phyloP scores from a whole-genome alignment of 2,329 filamentous ascomycete genomes.

The Aspergillus intermedius region DNA sequence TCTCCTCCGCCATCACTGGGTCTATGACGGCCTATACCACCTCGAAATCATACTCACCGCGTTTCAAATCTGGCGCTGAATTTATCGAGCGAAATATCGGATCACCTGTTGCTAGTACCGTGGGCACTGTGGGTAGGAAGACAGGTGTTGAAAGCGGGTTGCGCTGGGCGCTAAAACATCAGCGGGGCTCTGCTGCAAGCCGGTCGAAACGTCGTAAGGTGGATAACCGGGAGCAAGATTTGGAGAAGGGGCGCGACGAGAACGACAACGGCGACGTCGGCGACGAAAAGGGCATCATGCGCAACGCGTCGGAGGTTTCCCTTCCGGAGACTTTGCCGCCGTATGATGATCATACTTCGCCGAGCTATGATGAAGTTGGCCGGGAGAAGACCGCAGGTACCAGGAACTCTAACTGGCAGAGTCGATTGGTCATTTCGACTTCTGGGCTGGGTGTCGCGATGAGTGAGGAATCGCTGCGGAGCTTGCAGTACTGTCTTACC shows the following conservation, averaged over 20 bases:
- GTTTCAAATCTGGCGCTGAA: conserved; percentile 82
- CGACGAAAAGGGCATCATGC: conserved; percentile 18
- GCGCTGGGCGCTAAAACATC: conserved; percentile 63
- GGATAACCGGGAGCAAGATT: conserved; percentile 33
- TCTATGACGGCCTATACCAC: conserved; percentile 79
- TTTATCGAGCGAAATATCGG: conserved; percentile 83
- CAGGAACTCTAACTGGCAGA: conserved; percentile 57
- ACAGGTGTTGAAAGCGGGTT: conserved; percentile 85
- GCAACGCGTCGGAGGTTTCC: conserved; percentile 59
- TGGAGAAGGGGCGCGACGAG: conserved; percentile 36
- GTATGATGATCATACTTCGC: conserved; percentile 72
- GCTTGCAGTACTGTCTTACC: conserved; percentile 74
- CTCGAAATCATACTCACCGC: conserved; percentile 84
- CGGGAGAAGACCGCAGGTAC: conserved; percentile 25
- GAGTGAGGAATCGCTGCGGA: conserved; percentile 78
- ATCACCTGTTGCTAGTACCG: conserved; percentile 75
- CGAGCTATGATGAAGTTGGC: conserved; percentile 62
- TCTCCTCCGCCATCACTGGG: conserved; percentile 77
- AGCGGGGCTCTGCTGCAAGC: conserved; percentile 33
- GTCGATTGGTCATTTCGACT: conserved; percentile 79
- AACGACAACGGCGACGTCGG: conserved; percentile 2
- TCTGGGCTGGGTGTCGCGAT: conserved; percentile 87
- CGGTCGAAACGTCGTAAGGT: conserved; percentile 41
- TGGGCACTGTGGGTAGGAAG: conserved; percentile 72
- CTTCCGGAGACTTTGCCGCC: conserved; percentile 71